phyloP scores from a whole-genome alignment of 805 yeast species.

The Schwanniomyces pseudopolymorphus region DNA sequence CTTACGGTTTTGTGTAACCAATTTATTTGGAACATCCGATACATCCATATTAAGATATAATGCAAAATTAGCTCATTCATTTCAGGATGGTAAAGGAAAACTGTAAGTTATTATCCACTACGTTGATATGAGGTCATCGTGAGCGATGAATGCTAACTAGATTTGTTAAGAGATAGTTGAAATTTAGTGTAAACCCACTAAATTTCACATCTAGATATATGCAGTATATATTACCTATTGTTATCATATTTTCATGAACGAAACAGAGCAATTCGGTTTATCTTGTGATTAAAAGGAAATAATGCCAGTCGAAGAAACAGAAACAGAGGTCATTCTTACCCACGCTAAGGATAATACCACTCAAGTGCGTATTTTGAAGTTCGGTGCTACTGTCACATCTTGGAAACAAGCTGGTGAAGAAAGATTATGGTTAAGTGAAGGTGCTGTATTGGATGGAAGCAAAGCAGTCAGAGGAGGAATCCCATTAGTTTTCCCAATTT shows the following conservation, averaged over 20 bases:
- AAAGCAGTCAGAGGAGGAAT: slow-evolving; percentile 97
- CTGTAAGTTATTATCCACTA: too few relatives aligned
- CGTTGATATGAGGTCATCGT: too few relatives aligned
- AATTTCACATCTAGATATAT: background rate
- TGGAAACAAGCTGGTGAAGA: slow-evolving; percentile 75
- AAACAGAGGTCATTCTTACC: slow-evolving; percentile 58
- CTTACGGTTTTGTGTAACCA: background rate
- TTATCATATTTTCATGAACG: background rate
- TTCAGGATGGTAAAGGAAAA: too few relatives aligned
- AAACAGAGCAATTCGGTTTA: background rate
- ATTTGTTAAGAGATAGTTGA: too few relatives aligned
- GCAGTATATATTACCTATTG: background rate
- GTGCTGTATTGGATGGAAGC: slow-evolving; percentile 85
- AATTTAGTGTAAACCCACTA: background rate
- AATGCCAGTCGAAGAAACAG: slow-evolving; percentile 71
- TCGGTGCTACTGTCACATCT: slow-evolving; percentile 85
- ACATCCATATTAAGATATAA: background rate
- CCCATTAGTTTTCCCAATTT: slow-evolving; percentile 92
- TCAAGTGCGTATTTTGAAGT: slow-evolving; percentile 67
- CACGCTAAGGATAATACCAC: slow-evolving; percentile 54
- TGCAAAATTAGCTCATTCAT: background rate
- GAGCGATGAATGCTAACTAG: too few relatives aligned
- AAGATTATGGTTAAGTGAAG: slow-evolving; percentile 78
- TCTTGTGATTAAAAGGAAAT: background rate
- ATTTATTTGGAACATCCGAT: background rate